phyloP scores from a whole-genome alignment of 1,284 basidiomycete genomes.

The Ceratobasidium sp. region DNA sequence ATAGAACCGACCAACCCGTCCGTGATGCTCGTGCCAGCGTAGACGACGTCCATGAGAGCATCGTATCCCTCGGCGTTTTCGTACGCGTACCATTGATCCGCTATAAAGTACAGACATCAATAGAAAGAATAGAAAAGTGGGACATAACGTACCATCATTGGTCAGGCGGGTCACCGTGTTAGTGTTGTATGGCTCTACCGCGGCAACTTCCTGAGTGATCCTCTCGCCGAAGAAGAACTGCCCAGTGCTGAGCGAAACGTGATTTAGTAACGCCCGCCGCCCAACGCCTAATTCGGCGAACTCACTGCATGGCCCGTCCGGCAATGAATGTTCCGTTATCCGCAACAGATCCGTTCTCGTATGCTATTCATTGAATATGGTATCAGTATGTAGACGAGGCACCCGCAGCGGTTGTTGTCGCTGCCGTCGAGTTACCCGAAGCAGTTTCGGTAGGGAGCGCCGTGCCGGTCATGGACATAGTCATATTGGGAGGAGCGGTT shows the following conservation, averaged over 20 bases:
- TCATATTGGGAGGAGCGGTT: conserved; percentile 21
- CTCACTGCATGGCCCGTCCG: conserved; percentile 32
- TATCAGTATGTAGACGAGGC: conserved; percentile 11
- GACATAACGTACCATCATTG: conserved; percentile 18
- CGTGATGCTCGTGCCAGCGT: conserved; percentile 19
- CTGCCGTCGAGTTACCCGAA: neutral
- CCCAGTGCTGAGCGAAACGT: conserved; percentile 1
- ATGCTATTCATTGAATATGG: neutral
- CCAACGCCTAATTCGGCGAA: neutral
- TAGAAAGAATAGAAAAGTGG: no score
- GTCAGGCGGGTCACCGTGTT: conserved; percentile 34
- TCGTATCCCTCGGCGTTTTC: conserved; percentile 15
- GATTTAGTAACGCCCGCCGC: neutral
- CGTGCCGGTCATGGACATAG: conserved; percentile 14
- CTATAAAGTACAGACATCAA: neutral
- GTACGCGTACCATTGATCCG: conserved; percentile 18
- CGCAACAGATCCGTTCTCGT: conserved; percentile 34
- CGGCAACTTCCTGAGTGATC: conserved; percentile 17
- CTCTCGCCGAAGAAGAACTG: conserved; percentile 41
- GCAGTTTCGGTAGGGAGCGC: neutral
- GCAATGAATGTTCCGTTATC: conserved; percentile 38
- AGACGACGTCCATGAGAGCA: conserved; percentile 23
- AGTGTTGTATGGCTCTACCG: conserved; percentile 22
- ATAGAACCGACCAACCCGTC: conserved; percentile 31
- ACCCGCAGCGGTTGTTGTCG: conserved; percentile 6